Conservation (phyloP, 805 yeast species). For the Yarrowia deformans region DNA sequence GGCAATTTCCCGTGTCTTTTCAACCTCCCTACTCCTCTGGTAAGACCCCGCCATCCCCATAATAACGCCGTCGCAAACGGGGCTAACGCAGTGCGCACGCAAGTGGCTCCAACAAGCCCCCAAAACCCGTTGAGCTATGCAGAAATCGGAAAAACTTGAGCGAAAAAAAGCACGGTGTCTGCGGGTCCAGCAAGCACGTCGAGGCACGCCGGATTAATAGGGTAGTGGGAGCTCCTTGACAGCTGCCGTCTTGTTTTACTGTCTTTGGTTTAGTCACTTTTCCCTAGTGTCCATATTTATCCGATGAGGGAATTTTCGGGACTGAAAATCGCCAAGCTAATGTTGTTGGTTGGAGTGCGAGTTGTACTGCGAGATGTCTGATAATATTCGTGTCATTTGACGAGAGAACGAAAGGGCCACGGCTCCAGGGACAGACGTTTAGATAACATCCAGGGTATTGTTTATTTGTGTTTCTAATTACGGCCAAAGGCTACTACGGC, state of each 20-base stretch:
- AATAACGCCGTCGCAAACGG: not conserved
- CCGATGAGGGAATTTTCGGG: constrained; percentile 14
- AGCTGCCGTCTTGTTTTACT: not conserved
- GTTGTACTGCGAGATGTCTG: no score
- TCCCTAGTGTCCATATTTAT: not conserved
- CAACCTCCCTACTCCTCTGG: no score
- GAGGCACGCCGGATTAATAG: constrained; percentile 33
- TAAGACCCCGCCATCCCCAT: no score
- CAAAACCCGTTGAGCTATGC: constrained; percentile 27
- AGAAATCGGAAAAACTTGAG: constrained; percentile 35
- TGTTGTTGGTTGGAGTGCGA: no score
- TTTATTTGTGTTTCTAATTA: not conserved
- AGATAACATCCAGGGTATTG: not conserved
- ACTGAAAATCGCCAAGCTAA: not conserved
- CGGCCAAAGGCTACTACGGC: not conserved
- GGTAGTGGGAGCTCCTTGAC: constrained; percentile 35
- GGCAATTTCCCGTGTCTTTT: no score
- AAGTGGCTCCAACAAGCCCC: constrained; percentile 14
- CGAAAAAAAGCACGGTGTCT: constrained; percentile 6
- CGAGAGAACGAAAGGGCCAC: not conserved
- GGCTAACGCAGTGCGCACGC: not conserved
- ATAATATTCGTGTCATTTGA: no score
- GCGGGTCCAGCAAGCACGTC: not conserved
- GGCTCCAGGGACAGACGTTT: not conserved
- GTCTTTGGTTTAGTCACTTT: not conserved